Evolutionary conservation across 805 yeast genomes (phyloP).

Genomic region (Ogataea henricii): DNA sequence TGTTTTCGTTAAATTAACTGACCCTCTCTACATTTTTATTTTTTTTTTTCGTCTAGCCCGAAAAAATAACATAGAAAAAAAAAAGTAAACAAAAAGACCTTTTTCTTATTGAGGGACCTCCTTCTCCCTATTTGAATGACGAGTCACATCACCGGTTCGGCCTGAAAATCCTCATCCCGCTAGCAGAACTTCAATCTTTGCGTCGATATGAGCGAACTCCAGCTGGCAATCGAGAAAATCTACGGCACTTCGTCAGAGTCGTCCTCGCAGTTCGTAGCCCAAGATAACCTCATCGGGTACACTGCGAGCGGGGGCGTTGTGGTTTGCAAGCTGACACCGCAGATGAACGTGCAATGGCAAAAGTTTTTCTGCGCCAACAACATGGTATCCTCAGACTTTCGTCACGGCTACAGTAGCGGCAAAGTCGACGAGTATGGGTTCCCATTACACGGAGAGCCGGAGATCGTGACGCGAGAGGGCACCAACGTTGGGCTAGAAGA

Average conservation of each 20-base stretch:
- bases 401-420: neutral
- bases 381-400: conserved; percentile 7
- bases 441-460: conserved; percentile 35
- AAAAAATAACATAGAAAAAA: too few relatives aligned
- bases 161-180: too few relatives aligned
- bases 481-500: conserved; percentile 11
- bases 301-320: conserved; percentile 64
- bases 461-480: conserved; percentile 28
- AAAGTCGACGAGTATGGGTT: conserved; percentile 40
- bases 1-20: too few relatives aligned
- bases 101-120: too few relatives aligned
- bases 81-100: too few relatives aligned
- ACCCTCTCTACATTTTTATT: too few relatives aligned
- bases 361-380: conserved; percentile 55
- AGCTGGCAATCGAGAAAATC: conserved; percentile 31
- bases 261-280: conserved; percentile 42
- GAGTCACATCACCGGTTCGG: too few relatives aligned
- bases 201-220: conserved; percentile 17
- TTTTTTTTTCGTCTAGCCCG: too few relatives aligned
- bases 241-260: conserved; percentile 51
- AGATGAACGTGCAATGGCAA: conserved; percentile 34
- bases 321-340: conserved; percentile 39
- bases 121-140: too few relatives aligned
- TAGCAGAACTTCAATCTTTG: too few relatives aligned
- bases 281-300: conserved; percentile 48